Base-by-base conservation (phyloP, 768 basidiomycete genomes). In the Leccinellum rugosiceps region DNA sequence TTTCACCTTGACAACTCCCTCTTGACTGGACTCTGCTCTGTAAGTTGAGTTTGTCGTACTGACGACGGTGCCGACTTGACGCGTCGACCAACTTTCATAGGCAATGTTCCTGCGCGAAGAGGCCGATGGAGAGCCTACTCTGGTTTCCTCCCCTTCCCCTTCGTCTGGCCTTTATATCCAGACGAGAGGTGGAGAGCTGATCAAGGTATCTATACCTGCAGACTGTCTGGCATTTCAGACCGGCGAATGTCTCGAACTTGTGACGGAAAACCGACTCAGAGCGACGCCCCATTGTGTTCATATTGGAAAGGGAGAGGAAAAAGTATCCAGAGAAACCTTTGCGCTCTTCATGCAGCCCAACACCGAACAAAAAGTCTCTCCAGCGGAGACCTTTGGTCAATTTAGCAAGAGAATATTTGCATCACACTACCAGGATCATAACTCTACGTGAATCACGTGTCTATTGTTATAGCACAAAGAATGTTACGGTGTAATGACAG, bases 281-380 rank as follows among this genome's bases (percentile, higher is more conserved):
- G 97, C 97, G 0, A 99, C 97, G 0, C 96, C 96, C 13, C 96
- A 98, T 63, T 97, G 92, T 48, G 96, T 98, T 44, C 83, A 87
- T 58, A 86, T 92, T 6, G 92, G 87, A 6, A 75, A 75, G 52
- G 74, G 76, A 15, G 70, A 75, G 13, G 80, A 79, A 9, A 75
- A 72, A 25, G 80, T 94, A 25, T 84, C 82, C 5, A 79, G 96
- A 52, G 94, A 98, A 72, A 98, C 97, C 0, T 92, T 93, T 65
- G 91, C 90, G 10, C 71, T 94, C 13, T 90, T 91, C 75, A 87
- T 92, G 90, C 87, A 96, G 69, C 95, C 95, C 6, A 84, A 96
- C 70, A 85, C 87, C 14, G 78, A 90, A 59, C 86, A 90, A 64
- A 78, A 80, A 45, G 82, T 98, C 23, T 85, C 87, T 5, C 70